Evolutionary conservation across 2,329 filamentous ascomycete genomes (phyloP).

Genomic region (Ophiostoma angusticollis): DNA sequence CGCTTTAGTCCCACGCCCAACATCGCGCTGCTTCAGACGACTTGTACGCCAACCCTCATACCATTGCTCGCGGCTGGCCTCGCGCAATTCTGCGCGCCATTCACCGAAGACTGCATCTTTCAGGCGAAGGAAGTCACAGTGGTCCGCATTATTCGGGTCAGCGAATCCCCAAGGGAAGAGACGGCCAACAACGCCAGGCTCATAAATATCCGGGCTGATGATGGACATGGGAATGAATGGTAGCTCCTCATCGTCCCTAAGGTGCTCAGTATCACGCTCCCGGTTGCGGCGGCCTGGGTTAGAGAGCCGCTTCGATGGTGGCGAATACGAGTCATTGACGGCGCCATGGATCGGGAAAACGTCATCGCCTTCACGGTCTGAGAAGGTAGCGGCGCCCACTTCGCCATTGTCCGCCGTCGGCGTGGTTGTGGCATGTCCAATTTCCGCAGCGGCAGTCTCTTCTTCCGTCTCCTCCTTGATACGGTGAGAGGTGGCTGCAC

Average conservation of each 20-base stretch:
- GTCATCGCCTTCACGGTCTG: conserved; percentile 19
- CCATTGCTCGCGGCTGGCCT: conserved; percentile 83
- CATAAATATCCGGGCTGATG: conserved; percentile 86
- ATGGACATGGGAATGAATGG: conserved; percentile 82
- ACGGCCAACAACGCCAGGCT: conserved; percentile 65
- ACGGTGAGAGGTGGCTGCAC: conserved; percentile 36
- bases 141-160: conserved; percentile 77
- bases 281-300: conserved; percentile 34
- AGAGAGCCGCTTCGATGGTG: conserved; percentile 30
- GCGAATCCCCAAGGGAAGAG: conserved; percentile 96
- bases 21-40: conserved; percentile 44
- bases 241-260: conserved; percentile 36
- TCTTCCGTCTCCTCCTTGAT: conserved; percentile 47
- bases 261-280: conserved; percentile 36
- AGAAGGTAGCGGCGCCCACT: conserved; percentile 18
- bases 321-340: conserved; percentile 5
- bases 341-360: conserved; percentile 21
- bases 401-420: conserved; percentile 7
- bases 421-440: conserved; percentile 8
- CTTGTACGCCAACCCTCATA: conserved; percentile 89
- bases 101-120: conserved; percentile 88
- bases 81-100: conserved; percentile 82
- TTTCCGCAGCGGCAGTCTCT: conserved; percentile 12
- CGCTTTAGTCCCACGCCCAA: conserved; percentile 18
- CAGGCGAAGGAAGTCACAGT: conserved; percentile 86